Percentiles rank a stretch among this genome's conserved stretches.
phyloP scores from a whole-genome alignment of 1,284 basidiomycete species.

The Moesziomyces sp. region DNA sequence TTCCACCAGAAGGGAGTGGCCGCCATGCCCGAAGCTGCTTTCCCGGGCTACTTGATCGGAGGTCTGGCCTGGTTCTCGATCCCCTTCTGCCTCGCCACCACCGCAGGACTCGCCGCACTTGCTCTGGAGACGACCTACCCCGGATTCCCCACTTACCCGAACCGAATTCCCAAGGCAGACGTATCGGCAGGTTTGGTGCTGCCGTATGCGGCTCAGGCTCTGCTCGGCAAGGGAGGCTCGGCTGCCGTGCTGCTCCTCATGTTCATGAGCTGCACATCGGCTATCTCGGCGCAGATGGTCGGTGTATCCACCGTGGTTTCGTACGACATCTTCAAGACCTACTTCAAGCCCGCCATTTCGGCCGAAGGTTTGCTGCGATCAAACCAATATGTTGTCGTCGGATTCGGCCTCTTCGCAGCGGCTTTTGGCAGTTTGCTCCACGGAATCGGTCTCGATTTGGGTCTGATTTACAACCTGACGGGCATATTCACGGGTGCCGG shows the following conservation, averaged over 20 bases:
- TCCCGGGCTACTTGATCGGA: conserved; percentile 60
- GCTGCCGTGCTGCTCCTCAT: conserved; percentile 55
- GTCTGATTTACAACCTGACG: conserved; percentile 55
- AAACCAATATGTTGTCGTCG: conserved; percentile 59
- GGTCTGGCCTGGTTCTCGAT: conserved; percentile 60
- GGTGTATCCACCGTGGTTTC: conserved; percentile 52
- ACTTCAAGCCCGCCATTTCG: conserved; percentile 49
- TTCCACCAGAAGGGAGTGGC: conserved; percentile 62
- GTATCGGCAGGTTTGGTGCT: conserved; percentile 59
- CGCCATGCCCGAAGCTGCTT: conserved; percentile 51
- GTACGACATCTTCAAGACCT: conserved; percentile 56
- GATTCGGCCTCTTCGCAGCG: conserved; percentile 60
- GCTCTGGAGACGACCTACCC: conserved; percentile 56
- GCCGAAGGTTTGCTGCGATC: conserved; percentile 47
- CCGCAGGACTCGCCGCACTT: conserved; percentile 55
- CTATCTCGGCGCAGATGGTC: conserved; percentile 56
- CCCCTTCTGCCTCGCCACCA: conserved; percentile 57
- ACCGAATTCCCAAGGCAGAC: conserved; percentile 46
- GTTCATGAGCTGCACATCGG: conserved; percentile 63
- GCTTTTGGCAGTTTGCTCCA: conserved; percentile 60
- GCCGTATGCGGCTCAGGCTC: conserved; percentile 58
- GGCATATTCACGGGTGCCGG: conserved; percentile 56
- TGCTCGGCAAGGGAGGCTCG: conserved; percentile 56
- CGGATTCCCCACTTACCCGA: conserved; percentile 57
- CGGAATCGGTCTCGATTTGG: conserved; percentile 58